Percentiles rank a stretch among this genome's conserved stretches.
These are phyloP conservation scores for Verticillium alfalfae DNA, from an alignment of 2,329 filamentous ascomycete species.

Conservation along the genomic window DNA sequence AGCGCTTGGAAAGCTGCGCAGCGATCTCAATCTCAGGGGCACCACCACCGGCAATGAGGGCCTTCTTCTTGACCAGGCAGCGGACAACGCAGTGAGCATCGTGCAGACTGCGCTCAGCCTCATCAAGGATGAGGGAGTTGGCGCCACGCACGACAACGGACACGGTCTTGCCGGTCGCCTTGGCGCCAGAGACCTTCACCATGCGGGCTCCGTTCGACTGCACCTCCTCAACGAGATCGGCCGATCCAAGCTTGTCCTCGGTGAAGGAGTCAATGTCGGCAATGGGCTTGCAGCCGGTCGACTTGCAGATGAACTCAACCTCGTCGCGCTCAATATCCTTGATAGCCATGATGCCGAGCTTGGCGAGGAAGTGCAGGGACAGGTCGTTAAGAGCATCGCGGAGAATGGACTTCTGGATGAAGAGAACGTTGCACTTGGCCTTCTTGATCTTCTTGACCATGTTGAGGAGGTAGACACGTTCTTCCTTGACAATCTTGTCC, in stretches of 20 bases:
- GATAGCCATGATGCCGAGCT: conserved; percentile 89
- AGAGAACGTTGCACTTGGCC: conserved; percentile 96
- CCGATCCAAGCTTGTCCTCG: conserved; percentile 93
- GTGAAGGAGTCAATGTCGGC: conserved; percentile 98
- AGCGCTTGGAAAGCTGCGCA: conserved; percentile 74
- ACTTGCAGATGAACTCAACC: conserved; percentile 99
- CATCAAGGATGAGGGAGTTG: conserved; percentile 90
- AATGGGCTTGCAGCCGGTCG: conserved; percentile 96
- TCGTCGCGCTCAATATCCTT: conserved; percentile 99
- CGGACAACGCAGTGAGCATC: conserved; percentile 96
- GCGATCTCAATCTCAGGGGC: conserved; percentile 96
- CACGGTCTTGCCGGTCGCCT: conserved; percentile 78
- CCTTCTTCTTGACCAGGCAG: conserved; percentile 98
- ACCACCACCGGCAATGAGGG: conserved; percentile 94
- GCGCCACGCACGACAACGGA: conserved; percentile 92
- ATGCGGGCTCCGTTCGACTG: conserved; percentile 83
- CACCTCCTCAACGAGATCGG: conserved; percentile 90
- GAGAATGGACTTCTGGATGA: conserved; percentile 98
- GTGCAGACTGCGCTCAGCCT: conserved; percentile 93
- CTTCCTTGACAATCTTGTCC: conserved; percentile 99
- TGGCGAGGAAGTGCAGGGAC: conserved; percentile 93
- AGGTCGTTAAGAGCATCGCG: conserved; percentile 97
- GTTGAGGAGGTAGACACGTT: conserved; percentile 95
- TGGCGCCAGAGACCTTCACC: conserved; percentile 92
- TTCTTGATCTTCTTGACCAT: conserved; percentile 99